These are phyloP conservation scores for Zopfia rhizophila DNA, from an alignment of 2,329 filamentous ascomycete genomes.

Conservation along the genomic window DNA sequence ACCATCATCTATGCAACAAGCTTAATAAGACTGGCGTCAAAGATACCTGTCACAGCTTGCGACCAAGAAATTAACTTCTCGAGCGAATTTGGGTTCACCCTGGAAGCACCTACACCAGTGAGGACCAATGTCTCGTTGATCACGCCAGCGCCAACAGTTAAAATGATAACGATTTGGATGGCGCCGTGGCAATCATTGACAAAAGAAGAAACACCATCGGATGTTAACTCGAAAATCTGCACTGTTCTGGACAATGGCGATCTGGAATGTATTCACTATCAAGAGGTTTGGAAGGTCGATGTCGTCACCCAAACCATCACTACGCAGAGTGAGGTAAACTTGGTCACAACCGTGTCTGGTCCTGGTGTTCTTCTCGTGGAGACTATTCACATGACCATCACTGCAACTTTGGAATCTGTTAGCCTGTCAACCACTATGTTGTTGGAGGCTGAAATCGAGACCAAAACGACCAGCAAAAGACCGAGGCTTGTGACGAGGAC, in stretches of 20 bases:
- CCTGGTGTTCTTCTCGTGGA: slow-evolving; percentile 50
- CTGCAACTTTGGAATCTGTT: slow-evolving; percentile 50
- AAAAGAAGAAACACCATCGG: slow-evolving; percentile 48
- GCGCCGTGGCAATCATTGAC: slow-evolving; percentile 58
- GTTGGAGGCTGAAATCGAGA: slow-evolving; percentile 48
- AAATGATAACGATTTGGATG: slow-evolving; percentile 56
- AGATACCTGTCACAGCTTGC: slow-evolving; percentile 55
- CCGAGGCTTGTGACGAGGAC: slow-evolving; percentile 25
- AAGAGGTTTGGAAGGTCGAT: slow-evolving; percentile 55
- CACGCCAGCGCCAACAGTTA: slow-evolving; percentile 52
- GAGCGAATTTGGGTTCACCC: slow-evolving; percentile 54
- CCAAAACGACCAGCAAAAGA: slow-evolving; percentile 42
- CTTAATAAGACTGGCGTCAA: slow-evolving; percentile 53
- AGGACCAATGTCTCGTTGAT: slow-evolving; percentile 34
- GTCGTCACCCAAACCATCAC: slow-evolving; percentile 51
- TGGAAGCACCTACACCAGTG: slow-evolving; percentile 50
- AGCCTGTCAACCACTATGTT: slow-evolving; percentile 52
- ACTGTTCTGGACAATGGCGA: slow-evolving; percentile 46
- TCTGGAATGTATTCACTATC: slow-evolving; percentile 53
- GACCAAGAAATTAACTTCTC: slow-evolving; percentile 59
- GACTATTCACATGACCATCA: slow-evolving; percentile 52
- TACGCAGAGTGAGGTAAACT: slow-evolving; percentile 47
- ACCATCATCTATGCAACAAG: slow-evolving; percentile 58
- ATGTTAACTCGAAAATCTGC: slow-evolving; percentile 57
- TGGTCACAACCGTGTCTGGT: slow-evolving; percentile 52